Base-by-base conservation (phyloP, 257 asterid genomes). In the Nicotiana obtusifolia region DNA sequence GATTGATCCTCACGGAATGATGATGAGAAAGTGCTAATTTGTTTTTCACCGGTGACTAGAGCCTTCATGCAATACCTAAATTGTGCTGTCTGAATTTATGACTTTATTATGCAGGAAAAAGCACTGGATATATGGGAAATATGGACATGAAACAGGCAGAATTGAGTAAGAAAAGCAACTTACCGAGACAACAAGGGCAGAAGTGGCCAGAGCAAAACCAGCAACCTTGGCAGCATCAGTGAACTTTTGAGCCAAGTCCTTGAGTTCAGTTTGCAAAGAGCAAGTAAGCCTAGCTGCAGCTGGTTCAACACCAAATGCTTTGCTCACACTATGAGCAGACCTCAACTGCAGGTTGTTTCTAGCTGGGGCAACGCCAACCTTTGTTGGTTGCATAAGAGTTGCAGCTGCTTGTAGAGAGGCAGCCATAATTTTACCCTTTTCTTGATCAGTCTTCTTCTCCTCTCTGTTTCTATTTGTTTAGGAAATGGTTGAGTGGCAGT, bases 161-260 rank as follows among this genome's bases (percentile, higher is more conserved):
- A 64, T 52, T 64, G 30, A 20, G 3, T 16, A 30, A 20, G 37
- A 10, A 1, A 35, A 75, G 52, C 4, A n/a, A 56, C 83, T 77
- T 92, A 95, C 99, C 83, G 98, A 90, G 86, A 86, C 94, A 14
- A 94, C 90, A 28, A 96, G 98, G 22, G 99, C 99, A 54, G 99
- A 96, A 82, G 98, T 91, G 78, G 99, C 99, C 44, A 96, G 98
- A 81, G 98, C 98, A 78, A 96, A 92, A 33, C 97, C 98, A 68
- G 99, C 98, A 80, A 93, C 90, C 90, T 92, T 96, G 78, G 98
- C 99, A 67, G 97, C 98, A 84, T 93, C 97, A 76, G 94, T 85
- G 88, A 91, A 94, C 77, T 89, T 96, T 49, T 90, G 94, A 60
- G 88, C 94, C 67, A 96, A 90, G 44, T 96, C 97, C 84, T 90